These are phyloP conservation scores for Xylaria castorea DNA, from an alignment of 495 filamentous ascomycete species.

Conservation along the genomic window DNA sequence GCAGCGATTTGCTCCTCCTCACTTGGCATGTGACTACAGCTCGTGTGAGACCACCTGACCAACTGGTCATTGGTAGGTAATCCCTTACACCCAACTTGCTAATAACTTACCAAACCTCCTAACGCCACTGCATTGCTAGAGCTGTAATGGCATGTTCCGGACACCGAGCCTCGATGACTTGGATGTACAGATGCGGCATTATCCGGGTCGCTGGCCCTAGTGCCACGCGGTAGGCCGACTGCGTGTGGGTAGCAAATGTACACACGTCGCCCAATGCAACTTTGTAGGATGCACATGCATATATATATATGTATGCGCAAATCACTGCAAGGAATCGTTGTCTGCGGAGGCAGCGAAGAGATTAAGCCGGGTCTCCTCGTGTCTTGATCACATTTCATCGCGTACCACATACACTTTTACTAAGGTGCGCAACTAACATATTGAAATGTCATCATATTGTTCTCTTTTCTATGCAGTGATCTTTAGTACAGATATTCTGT, in stretches of 20 bases:
- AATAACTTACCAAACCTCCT: background rate
- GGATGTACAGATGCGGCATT: background rate
- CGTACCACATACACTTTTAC: background rate
- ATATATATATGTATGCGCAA: background rate
- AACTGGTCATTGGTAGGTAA: background rate
- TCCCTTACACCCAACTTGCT: background rate
- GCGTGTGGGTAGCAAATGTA: background rate
- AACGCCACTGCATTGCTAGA: background rate
- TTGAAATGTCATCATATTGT: background rate
- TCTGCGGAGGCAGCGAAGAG: background rate
- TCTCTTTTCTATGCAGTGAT: background rate
- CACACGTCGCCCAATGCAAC: background rate
- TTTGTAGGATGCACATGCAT: background rate
- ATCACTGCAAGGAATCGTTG: background rate
- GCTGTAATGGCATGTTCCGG: background rate
- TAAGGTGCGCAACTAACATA: background rate
- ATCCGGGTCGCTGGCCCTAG: background rate
- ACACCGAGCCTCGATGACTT: background rate
- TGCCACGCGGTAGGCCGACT: background rate
- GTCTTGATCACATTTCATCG: background rate
- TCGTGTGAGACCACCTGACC: background rate
- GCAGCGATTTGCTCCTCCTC: background rate
- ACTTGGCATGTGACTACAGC: slow-evolving; percentile 4
- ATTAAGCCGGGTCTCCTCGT: background rate
- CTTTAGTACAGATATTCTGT: background rate